Evolutionary conservation across 2,329 filamentous ascomycete genomes (phyloP).

Genomic region (Fusarium sp.): DNA sequence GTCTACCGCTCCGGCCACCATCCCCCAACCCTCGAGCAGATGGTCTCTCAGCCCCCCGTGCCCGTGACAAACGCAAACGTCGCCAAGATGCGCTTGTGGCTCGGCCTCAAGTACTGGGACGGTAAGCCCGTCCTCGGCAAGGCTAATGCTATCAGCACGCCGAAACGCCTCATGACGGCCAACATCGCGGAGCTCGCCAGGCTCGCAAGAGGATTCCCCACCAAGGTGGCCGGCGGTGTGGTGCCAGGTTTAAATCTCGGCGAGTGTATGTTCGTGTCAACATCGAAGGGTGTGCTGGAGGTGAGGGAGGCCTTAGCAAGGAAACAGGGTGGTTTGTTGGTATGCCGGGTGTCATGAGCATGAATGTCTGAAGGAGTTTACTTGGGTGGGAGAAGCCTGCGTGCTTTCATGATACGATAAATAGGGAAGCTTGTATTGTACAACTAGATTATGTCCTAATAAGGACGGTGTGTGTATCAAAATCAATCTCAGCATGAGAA

Average conservation of each 20-base stretch:
- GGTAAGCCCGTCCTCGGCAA: slow-evolving; percentile 80
- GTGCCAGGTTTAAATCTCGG: slow-evolving; percentile 81
- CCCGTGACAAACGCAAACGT: slow-evolving; percentile 77
- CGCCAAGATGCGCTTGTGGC: slow-evolving; percentile 80
- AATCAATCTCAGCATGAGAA: slow-evolving; percentile 31
- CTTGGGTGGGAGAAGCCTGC: slow-evolving; percentile 7
- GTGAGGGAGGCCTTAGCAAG: slow-evolving; percentile 83
- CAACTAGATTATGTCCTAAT: slow-evolving; percentile 40
- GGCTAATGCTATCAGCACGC: slow-evolving; percentile 76
- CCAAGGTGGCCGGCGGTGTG: slow-evolving; percentile 68
- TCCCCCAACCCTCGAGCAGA: slow-evolving; percentile 57
- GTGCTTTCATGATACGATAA: slow-evolving; percentile 37
- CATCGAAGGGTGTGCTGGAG: slow-evolving; percentile 82
- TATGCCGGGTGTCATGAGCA: slow-evolving; percentile 73
- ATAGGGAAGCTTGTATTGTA: slow-evolving; percentile 43
- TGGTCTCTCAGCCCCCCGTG: slow-evolving; percentile 61
- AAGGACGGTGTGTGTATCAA: slow-evolving; percentile 41
- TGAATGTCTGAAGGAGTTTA: background rate
- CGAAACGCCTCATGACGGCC: slow-evolving; percentile 77
- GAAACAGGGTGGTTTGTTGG: slow-evolving; percentile 81
- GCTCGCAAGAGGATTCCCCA: slow-evolving; percentile 75
- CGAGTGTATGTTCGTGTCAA: slow-evolving; percentile 84
- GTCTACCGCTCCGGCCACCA: no score
- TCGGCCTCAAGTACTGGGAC: slow-evolving; percentile 91
- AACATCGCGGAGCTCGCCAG: slow-evolving; percentile 69